These are phyloP conservation scores for Hirschfeldia incana DNA, from an alignment of 345 rosid species.

Conservation along the genomic window DNA sequence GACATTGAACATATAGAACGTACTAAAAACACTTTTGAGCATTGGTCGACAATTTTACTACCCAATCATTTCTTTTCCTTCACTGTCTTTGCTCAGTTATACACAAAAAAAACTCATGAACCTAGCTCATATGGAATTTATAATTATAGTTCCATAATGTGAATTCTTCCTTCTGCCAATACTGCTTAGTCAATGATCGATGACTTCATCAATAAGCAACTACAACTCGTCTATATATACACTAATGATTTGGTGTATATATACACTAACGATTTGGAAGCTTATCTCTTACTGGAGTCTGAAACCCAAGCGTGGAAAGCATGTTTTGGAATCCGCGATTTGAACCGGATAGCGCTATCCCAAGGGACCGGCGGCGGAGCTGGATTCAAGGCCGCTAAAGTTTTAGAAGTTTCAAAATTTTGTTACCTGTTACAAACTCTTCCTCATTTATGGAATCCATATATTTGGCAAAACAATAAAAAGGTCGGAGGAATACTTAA, in stretches of 20 bases:
- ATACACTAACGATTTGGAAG: neutral
- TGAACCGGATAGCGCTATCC: too few relatives aligned
- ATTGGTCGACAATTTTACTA: neutral
- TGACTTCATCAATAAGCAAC: slow-evolving; percentile 8
- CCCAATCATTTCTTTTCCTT: neutral
- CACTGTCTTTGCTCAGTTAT: neutral
- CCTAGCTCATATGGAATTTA: neutral
- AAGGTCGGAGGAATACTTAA: slow-evolving; percentile 51
- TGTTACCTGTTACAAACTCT: too few relatives aligned
- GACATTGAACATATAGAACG: too few relatives aligned
- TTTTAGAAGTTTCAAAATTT: too few relatives aligned
- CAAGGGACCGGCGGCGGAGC: too few relatives aligned
- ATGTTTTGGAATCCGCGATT: too few relatives aligned
- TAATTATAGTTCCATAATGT: neutral
- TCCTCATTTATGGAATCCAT: too few relatives aligned
- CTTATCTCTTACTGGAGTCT: too few relatives aligned
- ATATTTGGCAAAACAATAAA: too few relatives aligned
- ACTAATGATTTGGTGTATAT: too few relatives aligned
- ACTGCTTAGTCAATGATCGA: neutral
- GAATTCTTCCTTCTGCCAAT: neutral
- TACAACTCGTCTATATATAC: neutral
- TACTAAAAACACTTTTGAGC: neutral
- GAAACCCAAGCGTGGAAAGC: too few relatives aligned
- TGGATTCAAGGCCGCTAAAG: too few relatives aligned
- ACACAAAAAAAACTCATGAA: neutral